Evolutionary conservation across 2,329 filamentous ascomycete genomes (phyloP), one percentile per base, ranked within the genome.

Genomic region (Colletotrichum brevisporum): DNA sequence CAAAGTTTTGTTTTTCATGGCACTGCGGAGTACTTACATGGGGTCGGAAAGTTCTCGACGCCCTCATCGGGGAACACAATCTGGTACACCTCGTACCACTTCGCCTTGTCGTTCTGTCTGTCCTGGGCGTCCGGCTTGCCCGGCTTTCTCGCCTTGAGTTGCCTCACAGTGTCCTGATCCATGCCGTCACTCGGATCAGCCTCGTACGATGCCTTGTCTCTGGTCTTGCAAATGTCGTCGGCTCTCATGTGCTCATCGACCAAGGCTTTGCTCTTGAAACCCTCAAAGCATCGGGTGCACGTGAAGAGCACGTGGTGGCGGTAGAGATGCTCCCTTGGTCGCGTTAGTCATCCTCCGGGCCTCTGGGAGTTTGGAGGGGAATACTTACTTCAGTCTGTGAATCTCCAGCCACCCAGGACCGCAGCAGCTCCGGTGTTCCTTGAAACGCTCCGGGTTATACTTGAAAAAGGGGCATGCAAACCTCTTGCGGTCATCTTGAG

Each of bases 401-500:
- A 82, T 77, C 5, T 76, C 79, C 0, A 74, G 75, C 76, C 79
- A 82, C 2, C 79, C 78, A 3, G 78, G 79, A 0, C 78, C 77
- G 15, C 78, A 76, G 68, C 80, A 83, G 0, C 75, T 76, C 3
- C 78, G 73, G 24, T 75, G 71, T 13, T 75, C 72, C 41, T 75
- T 75, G 64, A 78, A 82, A 16, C 75, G 75, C 5, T 73, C 69
- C 0, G 77, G 77, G 47, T 81, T 78, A 39, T 79, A 77, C 65
- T 82, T 82, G 72, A 74, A 81, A 66, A 77, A 83, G 0, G 81
- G 81, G 59, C 81, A 83, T 3, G 80, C 80, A 54, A 81, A 53
- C n/a, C 61, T 71, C 47, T 36, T 50, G 21, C 52, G 48, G 26
- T 57, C 24, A 21, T 71, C 54, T 9, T 41, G 48, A 1, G 57